Evolutionary conservation across 192 early-diverging fungal species (phyloP), one percentile per base, ranked within the genome.

Genomic region (Mortierella hygrophila): DNA sequence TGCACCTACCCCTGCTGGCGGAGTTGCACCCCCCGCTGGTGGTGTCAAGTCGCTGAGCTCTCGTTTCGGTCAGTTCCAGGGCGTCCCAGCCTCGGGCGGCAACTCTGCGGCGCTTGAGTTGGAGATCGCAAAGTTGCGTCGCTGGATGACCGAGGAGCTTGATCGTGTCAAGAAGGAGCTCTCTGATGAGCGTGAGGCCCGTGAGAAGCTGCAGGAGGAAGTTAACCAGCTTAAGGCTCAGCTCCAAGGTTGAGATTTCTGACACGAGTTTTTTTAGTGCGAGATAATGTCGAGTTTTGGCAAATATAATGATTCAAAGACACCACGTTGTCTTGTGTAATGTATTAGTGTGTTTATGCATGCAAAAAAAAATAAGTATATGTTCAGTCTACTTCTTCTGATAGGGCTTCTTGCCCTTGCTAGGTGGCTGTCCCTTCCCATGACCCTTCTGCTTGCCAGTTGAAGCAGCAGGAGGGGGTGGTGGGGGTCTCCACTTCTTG

Each of bases 131-230:
- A 85, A 82, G 68, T 74, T 89, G 35, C 81, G 81, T 41, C 81
- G 82, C 40, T 89, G 74, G 83, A 79, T 89, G 75, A 89, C 74
- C 35, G 88, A 89, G 44, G 88, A 89, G 44, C 47, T 89, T 23
- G 82, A 86, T 63, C 78, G 82, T 6, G 75, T 89, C 16, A 86
- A 82, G 74, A 73, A 57, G 32, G 76, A 89, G 69, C 72, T 89
- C 52, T 60, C 88, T 7, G 78, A 81, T n/a, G 88, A 89, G 76
- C 84, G 88, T 38, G 85, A 74, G 71, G 70, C 70, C 26, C 74
- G 88, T 23, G 77, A 83, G 54, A 82, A 76, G 37, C 71, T 89
- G 1, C 75, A 89, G 68, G 75, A 74, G 16, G 68, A 79, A 41
- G 71, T 89, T 15, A 57, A 78, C 35, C 57, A 83, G 69, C 75